Evolutionary conservation across 2,329 filamentous ascomycete genomes (phyloP), one percentile per base, ranked within the genome.

Genomic region (Scortechinia acanthostroma): DNA sequence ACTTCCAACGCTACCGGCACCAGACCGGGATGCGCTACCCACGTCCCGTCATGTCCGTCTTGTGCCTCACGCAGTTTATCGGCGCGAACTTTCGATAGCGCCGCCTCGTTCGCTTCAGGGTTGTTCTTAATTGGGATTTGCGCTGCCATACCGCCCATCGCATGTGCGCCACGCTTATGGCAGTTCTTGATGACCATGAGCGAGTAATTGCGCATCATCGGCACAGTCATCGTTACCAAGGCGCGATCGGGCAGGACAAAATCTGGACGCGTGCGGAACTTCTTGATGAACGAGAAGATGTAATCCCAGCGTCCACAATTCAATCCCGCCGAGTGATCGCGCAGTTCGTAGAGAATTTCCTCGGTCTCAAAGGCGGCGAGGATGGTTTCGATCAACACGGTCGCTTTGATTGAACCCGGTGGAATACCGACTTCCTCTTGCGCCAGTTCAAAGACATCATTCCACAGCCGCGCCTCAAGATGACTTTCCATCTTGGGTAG

Each of bases 241-340:
- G 83, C 84, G 50, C 93, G 88, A 65, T 98, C 91, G 21, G 93
- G 93, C 19, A 98, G 83, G 46, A 97, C 82, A 62, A 97, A 97
- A 70, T 85, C 83, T 57, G 87, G 75, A 74, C 96, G 93, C 59
- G 95, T 82, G 62, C 93, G 88, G 86, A 97, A 96, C 69, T 95
- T 95, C 80, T 98, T 98, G 76, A 98, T 97, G 61, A 91, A 88
- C 65, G 86, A 93, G 77, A 98, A 98, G 71, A 98, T 97, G 76
- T 98, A 98, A 64, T 98, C 93, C 93, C 93, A 98, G 55, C 93
- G 86, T 52, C 93, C 93, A 68, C 93, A 97, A 81, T 98, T 98
- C 59, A 98, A 80, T 42, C 93, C 93, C 4, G 91, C 86, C 64
- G 85, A 91, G 75, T 98, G 93, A 61, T 97, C 91, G 49, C 93